Percentiles rank a stretch among this genome's conserved stretches.
These are phyloP conservation scores for Pseudevernia furfuracea DNA, from an alignment of 495 filamentous ascomycete species.

Conservation along the genomic window DNA sequence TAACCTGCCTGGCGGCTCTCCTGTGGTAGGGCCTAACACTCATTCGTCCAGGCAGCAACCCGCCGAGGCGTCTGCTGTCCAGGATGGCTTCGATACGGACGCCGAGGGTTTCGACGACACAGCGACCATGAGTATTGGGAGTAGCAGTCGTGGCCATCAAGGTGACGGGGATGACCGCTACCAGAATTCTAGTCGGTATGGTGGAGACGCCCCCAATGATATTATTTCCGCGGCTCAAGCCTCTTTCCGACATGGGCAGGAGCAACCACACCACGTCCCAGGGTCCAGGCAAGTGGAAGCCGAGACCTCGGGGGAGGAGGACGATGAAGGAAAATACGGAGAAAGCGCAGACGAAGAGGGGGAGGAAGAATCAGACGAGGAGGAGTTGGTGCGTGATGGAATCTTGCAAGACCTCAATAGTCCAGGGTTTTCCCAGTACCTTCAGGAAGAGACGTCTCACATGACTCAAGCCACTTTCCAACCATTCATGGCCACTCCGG, in stretches of 20 bases:
- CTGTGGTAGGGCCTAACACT: neutral
- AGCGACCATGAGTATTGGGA: slow-evolving; percentile 6
- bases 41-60: neutral
- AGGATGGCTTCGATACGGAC: slow-evolving; percentile 25
- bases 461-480: neutral
- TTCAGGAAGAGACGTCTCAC: neutral
- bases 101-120: slow-evolving; percentile 23
- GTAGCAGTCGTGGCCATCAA: neutral
- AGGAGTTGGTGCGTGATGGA: neutral
- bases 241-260: neutral
- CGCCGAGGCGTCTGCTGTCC: neutral
- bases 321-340: neutral
- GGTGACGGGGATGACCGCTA: neutral
- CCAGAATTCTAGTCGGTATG: neutral
- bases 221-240: neutral
- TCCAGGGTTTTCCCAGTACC: neutral
- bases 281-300: neutral
- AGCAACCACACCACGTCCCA: slow-evolving; percentile 2
- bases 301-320: slow-evolving; percentile 8
- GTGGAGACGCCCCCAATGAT: neutral
- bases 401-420: slow-evolving; percentile 5
- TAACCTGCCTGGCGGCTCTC: neutral
- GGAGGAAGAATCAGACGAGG: neutral
- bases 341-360: slow-evolving; percentile 6
- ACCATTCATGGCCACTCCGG: neutral